These are phyloP conservation scores for Zizania latifolia DNA, from an alignment of 176 grass and related monocot genomes.

Conservation along the genomic window DNA sequence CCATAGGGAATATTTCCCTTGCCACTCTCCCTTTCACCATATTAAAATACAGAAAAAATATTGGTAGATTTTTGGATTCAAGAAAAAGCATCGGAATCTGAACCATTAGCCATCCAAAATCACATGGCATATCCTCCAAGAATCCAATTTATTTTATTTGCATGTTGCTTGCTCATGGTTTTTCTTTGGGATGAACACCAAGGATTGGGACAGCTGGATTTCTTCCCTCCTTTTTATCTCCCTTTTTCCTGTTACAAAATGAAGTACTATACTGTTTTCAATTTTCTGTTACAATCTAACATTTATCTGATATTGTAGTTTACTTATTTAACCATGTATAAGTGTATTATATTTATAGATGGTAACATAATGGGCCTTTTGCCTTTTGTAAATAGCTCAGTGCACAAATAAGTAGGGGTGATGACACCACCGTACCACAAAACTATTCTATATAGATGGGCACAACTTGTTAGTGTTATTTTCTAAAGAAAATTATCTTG, in stretches of 20 bases:
- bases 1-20: slow-evolving; percentile 11
- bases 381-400: neutral
- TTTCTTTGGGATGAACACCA: neutral
- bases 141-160: slow-evolving; percentile 21
- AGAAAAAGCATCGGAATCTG: slow-evolving; percentile 39
- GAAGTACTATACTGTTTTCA: neutral
- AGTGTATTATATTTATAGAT: neutral
- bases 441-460: neutral
- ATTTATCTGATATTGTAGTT: neutral
- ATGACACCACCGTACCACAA: slow-evolving; percentile 4
- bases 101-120: slow-evolving; percentile 29
- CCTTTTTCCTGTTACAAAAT: neutral
- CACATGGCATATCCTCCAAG: slow-evolving; percentile 31
- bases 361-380: neutral
- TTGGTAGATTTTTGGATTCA: neutral
- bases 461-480: neutral
- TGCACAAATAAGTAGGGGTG: neutral
- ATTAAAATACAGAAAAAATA: neutral
- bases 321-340: neutral
- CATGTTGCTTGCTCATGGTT: neutral
- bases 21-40: neutral
- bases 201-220: slow-evolving; percentile 3
- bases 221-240: neutral
- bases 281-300: neutral
- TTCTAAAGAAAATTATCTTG: neutral